Evolutionary conservation across 1,139 yeast species (phyloP), one percentile per base, ranked within the genome.

Genomic region (Kodamaea ohmeri): DNA sequence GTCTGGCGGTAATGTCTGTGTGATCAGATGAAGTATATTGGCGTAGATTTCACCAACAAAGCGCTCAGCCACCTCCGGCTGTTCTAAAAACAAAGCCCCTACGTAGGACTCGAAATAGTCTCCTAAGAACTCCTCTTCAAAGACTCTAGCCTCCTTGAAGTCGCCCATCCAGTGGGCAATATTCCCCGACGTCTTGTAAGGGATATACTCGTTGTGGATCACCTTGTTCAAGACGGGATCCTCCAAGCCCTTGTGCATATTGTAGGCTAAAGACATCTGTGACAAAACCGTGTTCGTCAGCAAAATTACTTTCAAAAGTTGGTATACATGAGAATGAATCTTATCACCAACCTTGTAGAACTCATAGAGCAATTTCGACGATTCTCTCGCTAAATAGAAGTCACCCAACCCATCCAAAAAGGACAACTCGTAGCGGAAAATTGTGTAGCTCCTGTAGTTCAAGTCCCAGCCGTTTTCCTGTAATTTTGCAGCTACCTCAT

Each of bases 371-470:
- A 68, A 48, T 38, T 59, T 60, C 2, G 72, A 61, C 1, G 71
- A 60, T 42, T 65, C 73, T 18, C 63, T 56, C 6, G 73, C 68
- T 35, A 69, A 53, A 39, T 60, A 66, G 42, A 65, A 66, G 48
- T 69, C 75, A 0, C 75, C 75, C 37, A 69, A 57, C 0, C 75
- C 75, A 45, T 69, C 75, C 38, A 65, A 58, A 37, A 67, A 64
- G n/a, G 71, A 66, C 28, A 68, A 55, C 40, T 67, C 73, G 41
- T 63, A 57, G 32, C 68, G 51, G 22, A 64, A 49, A 4, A 63
- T 49, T 11, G 49, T 50, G 36, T 55, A 53, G n/a, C 49, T 51
- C 25, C 47, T 42, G 8, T 41, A 46, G 21, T 54, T 52, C 13
- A 56, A 40, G n/a, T 49, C 53, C 29, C 51, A 50, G 1, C 48